phyloP scores from a whole-genome alignment of 768 basidiomycete genomes.

The Boletus edulis region DNA sequence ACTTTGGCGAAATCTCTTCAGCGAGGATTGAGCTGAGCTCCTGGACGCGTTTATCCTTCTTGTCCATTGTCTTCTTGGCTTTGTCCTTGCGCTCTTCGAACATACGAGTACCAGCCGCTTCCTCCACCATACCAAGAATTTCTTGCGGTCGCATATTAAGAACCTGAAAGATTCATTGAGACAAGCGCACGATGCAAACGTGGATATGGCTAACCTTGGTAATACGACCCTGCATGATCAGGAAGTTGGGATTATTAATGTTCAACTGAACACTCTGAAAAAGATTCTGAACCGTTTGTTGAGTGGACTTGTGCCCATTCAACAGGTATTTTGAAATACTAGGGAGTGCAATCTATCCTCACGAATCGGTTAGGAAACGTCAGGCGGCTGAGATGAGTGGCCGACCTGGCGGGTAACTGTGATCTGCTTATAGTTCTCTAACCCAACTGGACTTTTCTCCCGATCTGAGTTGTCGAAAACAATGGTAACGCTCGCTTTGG shows the following conservation, averaged over 20 bases:
- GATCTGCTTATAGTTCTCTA: slow-evolving; percentile 80
- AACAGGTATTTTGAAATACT: slow-evolving; percentile 93
- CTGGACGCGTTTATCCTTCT: slow-evolving; percentile 94
- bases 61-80: slow-evolving; percentile 91
- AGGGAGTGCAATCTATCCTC: slow-evolving; percentile 81
- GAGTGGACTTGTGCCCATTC: slow-evolving; percentile 91
- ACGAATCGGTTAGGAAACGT: background rate
- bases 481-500: slow-evolving; percentile 96
- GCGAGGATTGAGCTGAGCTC: slow-evolving; percentile 77
- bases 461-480: slow-evolving; percentile 98
- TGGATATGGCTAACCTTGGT: slow-evolving; percentile 66
- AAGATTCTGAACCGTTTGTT: slow-evolving; percentile 80
- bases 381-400: background rate
- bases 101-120: slow-evolving; percentile 98
- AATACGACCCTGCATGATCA: slow-evolving; percentile 99
- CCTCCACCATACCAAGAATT: slow-evolving; percentile 97
- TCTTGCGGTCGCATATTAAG: slow-evolving; percentile 99
- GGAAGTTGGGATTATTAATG: slow-evolving; percentile 99
- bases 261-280: slow-evolving; percentile 98
- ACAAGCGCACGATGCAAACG: background rate
- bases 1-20: slow-evolving; percentile 93
- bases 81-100: slow-evolving; percentile 99
- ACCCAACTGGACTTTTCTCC: slow-evolving; percentile 77
- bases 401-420: slow-evolving; percentile 94
- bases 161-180: slow-evolving; percentile 38